Evolutionary conservation across 805 yeast species (phyloP).

Genomic region (Cephaloascus albidus): DNA sequence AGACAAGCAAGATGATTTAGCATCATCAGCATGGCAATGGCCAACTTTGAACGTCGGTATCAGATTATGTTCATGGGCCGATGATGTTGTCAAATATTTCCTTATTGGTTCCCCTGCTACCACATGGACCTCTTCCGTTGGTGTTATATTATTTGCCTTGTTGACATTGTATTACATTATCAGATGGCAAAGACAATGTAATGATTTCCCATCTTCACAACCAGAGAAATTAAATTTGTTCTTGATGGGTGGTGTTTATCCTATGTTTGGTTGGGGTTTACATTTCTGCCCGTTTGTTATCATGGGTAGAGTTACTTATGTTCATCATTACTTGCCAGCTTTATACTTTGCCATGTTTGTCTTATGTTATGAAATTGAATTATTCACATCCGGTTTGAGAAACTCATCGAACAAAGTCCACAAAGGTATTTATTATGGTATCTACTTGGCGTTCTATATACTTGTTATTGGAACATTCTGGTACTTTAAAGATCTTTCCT

Average conservation of each 20-base stretch:
- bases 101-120: constrained; percentile 71
- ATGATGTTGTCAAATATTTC: constrained; percentile 50
- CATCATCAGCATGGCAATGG: constrained; percentile 84
- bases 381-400: constrained; percentile 15
- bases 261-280: constrained; percentile 75
- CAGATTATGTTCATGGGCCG: constrained; percentile 68
- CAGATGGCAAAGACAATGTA: constrained; percentile 79
- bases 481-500: constrained; percentile 57
- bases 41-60: constrained; percentile 71
- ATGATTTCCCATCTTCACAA: constrained; percentile 40
- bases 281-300: constrained; percentile 69
- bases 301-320: constrained; percentile 83
- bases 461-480: constrained; percentile 49
- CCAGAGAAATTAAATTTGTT: constrained; percentile 39
- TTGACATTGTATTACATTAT: constrained; percentile 33
- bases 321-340: constrained; percentile 81
- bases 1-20: constrained; percentile 63
- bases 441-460: constrained; percentile 38
- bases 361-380: constrained; percentile 44
- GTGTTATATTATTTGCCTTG: constrained; percentile 44
- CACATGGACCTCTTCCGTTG: constrained; percentile 64
- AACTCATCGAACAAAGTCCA: constrained; percentile 12
- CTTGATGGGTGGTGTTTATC: constrained; percentile 66
- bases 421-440: constrained; percentile 10
- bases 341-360: constrained; percentile 65